Conservation (phyloP, 805 yeast genomes). For the Candida sithepensis region DNA sequence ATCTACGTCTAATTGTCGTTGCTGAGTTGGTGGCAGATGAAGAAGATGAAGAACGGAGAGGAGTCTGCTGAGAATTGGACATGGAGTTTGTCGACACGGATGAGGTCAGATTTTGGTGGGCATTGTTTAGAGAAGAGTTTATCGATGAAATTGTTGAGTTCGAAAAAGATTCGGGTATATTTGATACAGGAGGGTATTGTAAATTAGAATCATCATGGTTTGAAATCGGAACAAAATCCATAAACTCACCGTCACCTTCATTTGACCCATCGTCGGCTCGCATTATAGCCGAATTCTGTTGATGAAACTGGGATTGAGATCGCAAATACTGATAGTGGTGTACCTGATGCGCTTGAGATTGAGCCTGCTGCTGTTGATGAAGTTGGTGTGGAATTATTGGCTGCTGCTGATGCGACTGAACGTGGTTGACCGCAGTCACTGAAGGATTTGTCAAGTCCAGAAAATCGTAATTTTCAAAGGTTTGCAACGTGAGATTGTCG, state of each 20-base stretch:
- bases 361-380: slow-evolving; percentile 1
- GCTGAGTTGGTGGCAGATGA: neutral
- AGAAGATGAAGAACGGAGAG: slow-evolving; percentile 13
- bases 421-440: neutral
- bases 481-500: slow-evolving; percentile 20
- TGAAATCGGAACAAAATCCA: slow-evolving; percentile 30
- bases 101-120: slow-evolving; percentile 9
- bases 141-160: slow-evolving; percentile 32
- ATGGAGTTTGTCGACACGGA: slow-evolving; percentile 17
- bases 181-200: slow-evolving; percentile 23
- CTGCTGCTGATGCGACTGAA: neutral
- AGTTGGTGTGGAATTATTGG: slow-evolving; percentile 2
- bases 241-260: slow-evolving; percentile 15
- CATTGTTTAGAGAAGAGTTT: slow-evolving; percentile 17
- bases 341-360: neutral
- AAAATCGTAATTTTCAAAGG: slow-evolving; percentile 14
- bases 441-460: slow-evolving; percentile 3
- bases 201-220: slow-evolving; percentile 22
- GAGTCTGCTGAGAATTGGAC: slow-evolving; percentile 20
- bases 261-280: slow-evolving; percentile 4
- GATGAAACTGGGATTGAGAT: neutral
- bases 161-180: slow-evolving; percentile 31
- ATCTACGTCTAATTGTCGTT: slow-evolving; percentile 9
- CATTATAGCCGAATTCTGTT: slow-evolving; percentile 3
- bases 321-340: neutral